Evolutionary conservation across 148 eudicot species (phyloP), one percentile per base, ranked within the genome.

Genomic region (Rhododendron henanense): DNA sequence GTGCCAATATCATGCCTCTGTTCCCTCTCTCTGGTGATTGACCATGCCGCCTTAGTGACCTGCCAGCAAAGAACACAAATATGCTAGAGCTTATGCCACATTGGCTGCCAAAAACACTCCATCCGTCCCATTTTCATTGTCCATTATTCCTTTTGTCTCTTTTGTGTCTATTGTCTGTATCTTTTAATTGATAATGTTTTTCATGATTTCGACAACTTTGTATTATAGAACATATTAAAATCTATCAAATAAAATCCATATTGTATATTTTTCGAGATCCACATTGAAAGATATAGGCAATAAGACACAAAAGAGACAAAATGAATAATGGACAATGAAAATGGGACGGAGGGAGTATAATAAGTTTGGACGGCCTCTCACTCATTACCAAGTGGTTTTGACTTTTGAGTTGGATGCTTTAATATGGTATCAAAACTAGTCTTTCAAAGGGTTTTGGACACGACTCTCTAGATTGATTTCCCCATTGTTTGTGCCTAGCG

Each of bases 1-100:
- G 99, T 84, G 99, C 98, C 79, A 94, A 92, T 87, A 96, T 91
- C 96, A 93, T 91, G 88, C 99, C 95, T 82, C 94, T 89, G 88
- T 94, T 94, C 61, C 92, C 89, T 89, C 92, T 96, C 82, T 96
- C 99, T 23, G 88, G 87, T 77, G 95, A 87, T 76, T 93, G 94
- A 69, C 99, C 94, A 78, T 94, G 93, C 84, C 96, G 91, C 88
- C 95, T 94, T 25, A 93, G 86, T 39, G 94, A 91, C 90, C 98
- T 96, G 90, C 81, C 87, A 65, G 37, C 51, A 41, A 35, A 84
- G 59, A 47, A 65, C 51, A 21, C 45, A 84, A 83, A 69, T 69
- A 25, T 3, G 6, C 3, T 31, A 69, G 18, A 69, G 18, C 75
- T 31, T 31, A 15, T 11, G 75, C 37, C 15, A 69, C 74, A 69